These are phyloP conservation scores for Microthlaspi erraticum DNA, from an alignment of 345 rosid genomes.

Conservation along the genomic window DNA sequence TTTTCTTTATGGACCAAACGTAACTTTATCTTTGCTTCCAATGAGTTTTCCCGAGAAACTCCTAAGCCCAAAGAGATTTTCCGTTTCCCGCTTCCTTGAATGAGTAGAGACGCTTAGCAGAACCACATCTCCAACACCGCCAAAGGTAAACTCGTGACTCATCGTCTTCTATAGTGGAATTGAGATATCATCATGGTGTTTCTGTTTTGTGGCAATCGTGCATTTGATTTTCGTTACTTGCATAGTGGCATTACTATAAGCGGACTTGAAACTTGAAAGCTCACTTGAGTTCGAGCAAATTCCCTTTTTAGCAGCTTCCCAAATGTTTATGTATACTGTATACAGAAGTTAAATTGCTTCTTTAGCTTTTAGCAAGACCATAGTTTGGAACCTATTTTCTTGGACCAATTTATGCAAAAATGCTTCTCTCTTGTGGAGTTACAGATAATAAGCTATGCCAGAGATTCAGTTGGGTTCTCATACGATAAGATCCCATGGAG, in stretches of 20 bases:
- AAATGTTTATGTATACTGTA: no score
- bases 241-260: not conserved
- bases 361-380: not conserved
- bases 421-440: slow-evolving; percentile 12
- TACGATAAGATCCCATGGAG: slow-evolving; percentile 79
- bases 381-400: not conserved
- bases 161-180: slow-evolving; percentile 26
- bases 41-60: slow-evolving; percentile 16
- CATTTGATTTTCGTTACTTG: slow-evolving; percentile 4
- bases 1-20: slow-evolving; percentile 39
- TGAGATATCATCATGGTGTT: not conserved
- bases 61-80: not conserved
- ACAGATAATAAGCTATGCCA: slow-evolving; percentile 57
- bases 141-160: slow-evolving; percentile 34
- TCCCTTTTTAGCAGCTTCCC: no score
- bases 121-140: slow-evolving; percentile 22
- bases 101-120: slow-evolving; percentile 4
- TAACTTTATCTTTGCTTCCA: slow-evolving; percentile 14
- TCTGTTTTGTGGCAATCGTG: not conserved
- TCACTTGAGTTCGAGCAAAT: no score
- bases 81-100: slow-evolving; percentile 23
- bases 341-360: no score
- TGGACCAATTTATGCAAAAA: not conserved
- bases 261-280: not conserved
- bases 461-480: slow-evolving; percentile 77